Evolutionary conservation across 305 asterid genomes (phyloP), one percentile per base, ranked within the genome.

Genomic region (Coffea humblotiana): DNA sequence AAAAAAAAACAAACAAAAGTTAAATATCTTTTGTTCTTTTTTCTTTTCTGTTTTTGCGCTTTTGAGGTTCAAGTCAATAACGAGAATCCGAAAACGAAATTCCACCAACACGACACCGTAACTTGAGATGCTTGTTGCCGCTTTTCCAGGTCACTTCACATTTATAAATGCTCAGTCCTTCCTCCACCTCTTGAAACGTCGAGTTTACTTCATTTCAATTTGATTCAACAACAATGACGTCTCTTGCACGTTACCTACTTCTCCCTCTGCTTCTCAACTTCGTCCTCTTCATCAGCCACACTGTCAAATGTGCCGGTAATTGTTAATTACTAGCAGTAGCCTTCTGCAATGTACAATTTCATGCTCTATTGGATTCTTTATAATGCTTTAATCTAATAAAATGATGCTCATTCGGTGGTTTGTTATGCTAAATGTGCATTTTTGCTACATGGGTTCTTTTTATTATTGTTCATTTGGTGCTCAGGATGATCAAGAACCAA

Each of bases 241-340:
- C 84, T 79, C 80, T 88, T 76, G 61, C 82, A 61, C 87, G 91
- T 27, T 78, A 71, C 66, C 76, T 91, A 77, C 65, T 90, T 54
- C 84, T 92, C 73, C 83, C 90, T 86, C 89, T 92, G 70, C 85
- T 91, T 7, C 77, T 88, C 43, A 90, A 79, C 79, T 86, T 84
- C 75, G 45, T 86, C 64, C 74, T 90, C 75, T 66, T 84, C 88
- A 37, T 77, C 67, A 67, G 60, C 27, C 81, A 52, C 29, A 73
- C 64, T 37, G 88, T 84, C 88, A 88, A 82, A 69, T 90, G 92
- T 80, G 95, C 88, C 74, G 96, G 96, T 91, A 86, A 60, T 10
- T 43, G 14, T 16, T 23, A 19, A n/a, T 69, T 21, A 4, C 49
- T 8, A 29, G 29, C 6, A 2, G 10, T 32, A 75, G 8, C 11